Evolutionary conservation across 495 filamentous ascomycete genomes (phyloP).

Genomic region (Penicillium cosmopolitanum): DNA sequence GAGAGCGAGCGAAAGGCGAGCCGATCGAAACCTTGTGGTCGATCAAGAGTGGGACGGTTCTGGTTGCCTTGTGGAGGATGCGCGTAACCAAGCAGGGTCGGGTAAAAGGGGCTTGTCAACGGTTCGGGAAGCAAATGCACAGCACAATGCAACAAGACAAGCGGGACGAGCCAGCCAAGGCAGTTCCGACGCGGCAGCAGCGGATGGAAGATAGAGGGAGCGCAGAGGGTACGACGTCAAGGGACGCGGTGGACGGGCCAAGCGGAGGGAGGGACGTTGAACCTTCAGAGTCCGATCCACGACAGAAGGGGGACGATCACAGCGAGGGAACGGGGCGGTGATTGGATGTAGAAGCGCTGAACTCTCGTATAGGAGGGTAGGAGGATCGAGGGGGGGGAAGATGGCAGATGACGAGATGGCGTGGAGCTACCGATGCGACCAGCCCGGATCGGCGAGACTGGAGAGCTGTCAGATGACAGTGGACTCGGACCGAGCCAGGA

Average conservation of each 20-base stretch:
- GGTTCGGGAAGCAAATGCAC: background rate
- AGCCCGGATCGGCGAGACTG: conserved; percentile 29
- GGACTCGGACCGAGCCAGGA: conserved; percentile 24
- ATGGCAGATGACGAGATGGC: conserved; percentile 33
- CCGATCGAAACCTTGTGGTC: conserved; percentile 24
- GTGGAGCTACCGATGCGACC: conserved; percentile 35
- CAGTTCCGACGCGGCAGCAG: conserved; percentile 14
- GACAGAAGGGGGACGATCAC: conserved; percentile 17
- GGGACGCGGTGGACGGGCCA: conserved; percentile 20
- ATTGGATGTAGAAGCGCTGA: conserved; percentile 36
- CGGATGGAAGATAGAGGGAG: conserved; percentile 13
- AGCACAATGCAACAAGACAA: background rate
- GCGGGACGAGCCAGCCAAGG: conserved; percentile 1
- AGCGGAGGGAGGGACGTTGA: conserved; percentile 26
- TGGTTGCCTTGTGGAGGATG: conserved; percentile 20
- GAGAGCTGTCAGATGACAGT: conserved; percentile 35
- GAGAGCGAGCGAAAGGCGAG: conserved; percentile 13
- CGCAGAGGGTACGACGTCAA: conserved; percentile 18
- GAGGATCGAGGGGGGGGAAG: conserved; percentile 12
- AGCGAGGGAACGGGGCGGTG: conserved; percentile 15
- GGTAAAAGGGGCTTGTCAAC: background rate
- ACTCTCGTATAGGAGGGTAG: conserved; percentile 16
- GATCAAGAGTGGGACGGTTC: conserved; percentile 14
- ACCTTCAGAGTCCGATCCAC: conserved; percentile 23
- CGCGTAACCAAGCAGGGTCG: conserved; percentile 5